Evolutionary conservation across 441 rosid species (phyloP).

Genomic region (Gossypium trilobum): DNA sequence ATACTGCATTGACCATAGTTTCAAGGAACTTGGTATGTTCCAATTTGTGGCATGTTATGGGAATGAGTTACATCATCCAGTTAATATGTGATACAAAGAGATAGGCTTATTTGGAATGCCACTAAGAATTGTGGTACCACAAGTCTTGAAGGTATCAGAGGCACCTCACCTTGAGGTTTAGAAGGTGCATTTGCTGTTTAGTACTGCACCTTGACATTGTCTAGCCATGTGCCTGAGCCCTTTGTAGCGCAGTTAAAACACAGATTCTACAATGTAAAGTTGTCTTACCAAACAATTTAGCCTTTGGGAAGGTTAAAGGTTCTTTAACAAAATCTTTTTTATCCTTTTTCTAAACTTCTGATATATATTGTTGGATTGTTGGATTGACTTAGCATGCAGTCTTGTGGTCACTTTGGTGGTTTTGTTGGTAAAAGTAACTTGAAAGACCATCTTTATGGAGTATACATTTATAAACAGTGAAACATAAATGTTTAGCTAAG

Average conservation of each 20-base stretch:
- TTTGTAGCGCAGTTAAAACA: background rate
- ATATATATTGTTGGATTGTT: background rate
- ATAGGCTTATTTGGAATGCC: background rate
- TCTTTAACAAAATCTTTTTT: background rate
- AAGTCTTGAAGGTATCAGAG: background rate
- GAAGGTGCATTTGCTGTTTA: background rate
- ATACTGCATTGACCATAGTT: background rate
- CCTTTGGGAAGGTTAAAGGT: background rate
- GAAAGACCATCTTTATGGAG: background rate
- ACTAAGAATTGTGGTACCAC: background rate
- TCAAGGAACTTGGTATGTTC: background rate
- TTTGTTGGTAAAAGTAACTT: background rate
- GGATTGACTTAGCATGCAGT: background rate
- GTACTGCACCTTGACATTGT: background rate
- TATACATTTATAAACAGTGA: background rate
- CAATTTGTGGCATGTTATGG: background rate
- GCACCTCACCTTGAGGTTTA: background rate
- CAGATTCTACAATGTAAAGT: background rate
- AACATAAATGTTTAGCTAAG: background rate
- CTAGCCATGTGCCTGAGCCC: background rate
- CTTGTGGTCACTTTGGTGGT: background rate
- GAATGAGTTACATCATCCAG: background rate
- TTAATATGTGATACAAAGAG: background rate
- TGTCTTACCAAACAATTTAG: background rate
- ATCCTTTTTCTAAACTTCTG: background rate